These are phyloP conservation scores for Inonotus obliquus DNA, from an alignment of 1,284 basidiomycete genomes.

Conservation along the genomic window DNA sequence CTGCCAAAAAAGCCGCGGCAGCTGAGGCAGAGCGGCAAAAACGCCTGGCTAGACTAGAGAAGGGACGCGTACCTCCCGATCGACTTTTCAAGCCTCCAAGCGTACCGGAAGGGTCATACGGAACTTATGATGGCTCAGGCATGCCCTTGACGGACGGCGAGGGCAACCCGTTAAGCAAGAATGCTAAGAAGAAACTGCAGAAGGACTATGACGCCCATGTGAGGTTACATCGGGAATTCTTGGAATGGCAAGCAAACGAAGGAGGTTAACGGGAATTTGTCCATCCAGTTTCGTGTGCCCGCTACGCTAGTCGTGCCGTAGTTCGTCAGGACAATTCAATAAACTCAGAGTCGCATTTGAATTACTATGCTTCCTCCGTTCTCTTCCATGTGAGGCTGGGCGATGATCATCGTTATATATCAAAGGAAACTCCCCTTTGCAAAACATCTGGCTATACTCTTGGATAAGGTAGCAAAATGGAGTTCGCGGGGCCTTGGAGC, in stretches of 20 bases:
- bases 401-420: conserved; percentile 7
- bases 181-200: conserved; percentile 69
- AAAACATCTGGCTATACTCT: background rate
- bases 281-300: background rate
- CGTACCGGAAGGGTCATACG: conserved; percentile 62
- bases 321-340: background rate
- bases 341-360: conserved; percentile 3
- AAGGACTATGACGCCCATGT: conserved; percentile 80
- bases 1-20: conserved; percentile 74
- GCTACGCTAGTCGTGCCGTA: background rate
- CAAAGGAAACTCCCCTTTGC: background rate
- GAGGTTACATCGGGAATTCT: conserved; percentile 75
- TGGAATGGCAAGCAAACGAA: conserved; percentile 46
- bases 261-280: background rate
- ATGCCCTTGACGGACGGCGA: conserved; percentile 81
- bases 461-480: background rate
- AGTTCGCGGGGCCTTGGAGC: background rate
- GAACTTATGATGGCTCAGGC: conserved; percentile 82
- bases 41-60: conserved; percentile 80
- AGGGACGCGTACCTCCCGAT: conserved; percentile 70
- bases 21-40: conserved; percentile 73
- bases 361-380: conserved; percentile 4
- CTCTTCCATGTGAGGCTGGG: background rate
- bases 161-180: conserved; percentile 86
- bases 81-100: conserved; percentile 87